A percentile compares a stretch with the other conserved stretches of the same genome.
These are phyloP conservation scores for Botrytis galanthina DNA, from an alignment of 2,329 filamentous ascomycete species.

Conservation along the genomic window DNA sequence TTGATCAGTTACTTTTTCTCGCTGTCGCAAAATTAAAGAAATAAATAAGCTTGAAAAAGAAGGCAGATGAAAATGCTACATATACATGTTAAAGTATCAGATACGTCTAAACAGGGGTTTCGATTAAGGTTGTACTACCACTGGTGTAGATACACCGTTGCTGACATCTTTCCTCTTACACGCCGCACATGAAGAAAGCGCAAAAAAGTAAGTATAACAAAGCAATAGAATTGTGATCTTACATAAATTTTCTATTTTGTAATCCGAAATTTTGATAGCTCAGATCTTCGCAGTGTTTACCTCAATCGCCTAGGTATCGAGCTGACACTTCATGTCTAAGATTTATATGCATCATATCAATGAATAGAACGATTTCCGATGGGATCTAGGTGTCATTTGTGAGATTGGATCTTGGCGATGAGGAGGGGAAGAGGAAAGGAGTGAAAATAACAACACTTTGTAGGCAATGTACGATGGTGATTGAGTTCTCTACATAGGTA, in stretches of 20 bases:
- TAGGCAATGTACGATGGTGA: background rate
- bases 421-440: background rate
- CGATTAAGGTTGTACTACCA: background rate
- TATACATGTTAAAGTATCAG: background rate
- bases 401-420: conserved; percentile 4
- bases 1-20: background rate
- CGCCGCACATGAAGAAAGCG: background rate
- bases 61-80: background rate
- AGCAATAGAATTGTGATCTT: background rate
- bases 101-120: background rate
- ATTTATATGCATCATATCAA: background rate
- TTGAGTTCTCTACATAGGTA: background rate
- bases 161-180: background rate
- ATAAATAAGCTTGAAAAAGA: background rate
- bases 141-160: background rate
- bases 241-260: background rate
- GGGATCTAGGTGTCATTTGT: background rate
- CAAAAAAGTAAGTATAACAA: background rate
- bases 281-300: background rate
- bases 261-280: background rate
- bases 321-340: conserved; percentile 9
- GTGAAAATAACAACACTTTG: background rate
- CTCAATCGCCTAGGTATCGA: background rate
- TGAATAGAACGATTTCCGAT: background rate
- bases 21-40: background rate